phyloP scores from a whole-genome alignment of 139 green algal species.

The Picochlorum sp. region DNA sequence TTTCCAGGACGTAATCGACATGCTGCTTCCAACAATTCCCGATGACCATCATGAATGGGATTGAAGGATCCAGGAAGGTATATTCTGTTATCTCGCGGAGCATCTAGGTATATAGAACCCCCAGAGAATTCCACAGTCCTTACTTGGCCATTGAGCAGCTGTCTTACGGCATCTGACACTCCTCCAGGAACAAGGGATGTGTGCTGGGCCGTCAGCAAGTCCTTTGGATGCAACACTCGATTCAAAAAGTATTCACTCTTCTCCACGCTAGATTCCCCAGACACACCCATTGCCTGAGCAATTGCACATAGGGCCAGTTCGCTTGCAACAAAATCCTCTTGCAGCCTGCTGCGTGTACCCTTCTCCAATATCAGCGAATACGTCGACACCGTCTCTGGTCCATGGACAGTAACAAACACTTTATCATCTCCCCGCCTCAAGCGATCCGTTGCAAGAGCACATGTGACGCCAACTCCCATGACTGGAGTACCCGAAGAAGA shows the following conservation, averaged over 20 bases:
- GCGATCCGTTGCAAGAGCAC: constrained; percentile 51
- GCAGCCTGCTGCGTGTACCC: constrained; percentile 29
- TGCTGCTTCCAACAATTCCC: constrained; percentile 29
- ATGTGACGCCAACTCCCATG: constrained; percentile 56
- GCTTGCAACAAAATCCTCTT: constrained; percentile 49
- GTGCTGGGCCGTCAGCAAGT: too few relatives aligned
- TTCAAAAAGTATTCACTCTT: too few relatives aligned
- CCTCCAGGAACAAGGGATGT: too few relatives aligned
- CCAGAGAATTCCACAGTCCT: constrained; percentile 53
- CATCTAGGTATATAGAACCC: constrained; percentile 44
- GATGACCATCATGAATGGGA: constrained; percentile 75
- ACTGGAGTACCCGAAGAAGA: constrained; percentile 38
- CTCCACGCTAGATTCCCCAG: too few relatives aligned
- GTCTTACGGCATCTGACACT: neutral
- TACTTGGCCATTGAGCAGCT: constrained; percentile 41
- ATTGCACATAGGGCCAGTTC: constrained; percentile 39
- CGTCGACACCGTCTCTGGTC: neutral
- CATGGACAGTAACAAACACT: constrained; percentile 36
- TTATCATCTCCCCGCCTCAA: constrained; percentile 58
- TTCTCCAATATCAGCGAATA: constrained; percentile 45
- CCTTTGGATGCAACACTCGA: too few relatives aligned
- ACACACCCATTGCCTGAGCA: constrained; percentile 2
- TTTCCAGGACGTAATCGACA: neutral
- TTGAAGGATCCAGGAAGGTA: constrained; percentile 87
- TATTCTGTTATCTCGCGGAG: constrained; percentile 39